Evolutionary conservation across 2,329 filamentous ascomycete genomes (phyloP).

Genomic region (Fusarium pseudocircinatum): DNA sequence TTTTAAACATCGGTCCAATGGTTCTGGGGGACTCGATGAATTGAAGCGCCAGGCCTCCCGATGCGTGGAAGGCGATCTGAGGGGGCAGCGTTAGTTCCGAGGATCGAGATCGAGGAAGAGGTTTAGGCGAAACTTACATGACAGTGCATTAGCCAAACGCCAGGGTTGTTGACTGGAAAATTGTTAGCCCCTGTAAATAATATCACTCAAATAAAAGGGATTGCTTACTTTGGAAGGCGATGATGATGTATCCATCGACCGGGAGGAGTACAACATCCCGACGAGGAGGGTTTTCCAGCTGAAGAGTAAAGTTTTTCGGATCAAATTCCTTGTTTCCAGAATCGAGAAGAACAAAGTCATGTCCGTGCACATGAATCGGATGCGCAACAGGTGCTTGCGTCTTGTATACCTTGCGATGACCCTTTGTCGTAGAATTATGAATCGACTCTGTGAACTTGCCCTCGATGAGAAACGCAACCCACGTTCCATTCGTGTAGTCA

Average conservation of each 20-base stretch:
- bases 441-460: background rate
- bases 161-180: background rate
- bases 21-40: background rate
- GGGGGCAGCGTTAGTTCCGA: background rate
- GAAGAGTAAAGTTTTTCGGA: background rate
- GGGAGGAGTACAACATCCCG: background rate
- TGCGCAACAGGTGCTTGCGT: background rate
- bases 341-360: background rate
- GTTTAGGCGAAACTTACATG: background rate
- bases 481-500: background rate
- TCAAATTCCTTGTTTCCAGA: background rate
- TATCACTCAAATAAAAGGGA: background rate
- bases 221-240: background rate
- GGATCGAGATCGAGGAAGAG: background rate
- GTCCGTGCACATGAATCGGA: background rate
- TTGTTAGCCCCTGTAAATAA: background rate
- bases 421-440: background rate
- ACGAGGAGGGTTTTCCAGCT: background rate
- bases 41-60: background rate
- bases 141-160: slow-evolving; percentile 1
- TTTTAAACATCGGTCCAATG: background rate
- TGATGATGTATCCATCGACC: background rate
- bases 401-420: background rate
- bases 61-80: background rate
- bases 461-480: background rate